Evolutionary conservation across 2,329 filamentous ascomycete genomes (phyloP), one percentile per base, ranked within the genome.

Genomic region (Falciphora oryzae): DNA sequence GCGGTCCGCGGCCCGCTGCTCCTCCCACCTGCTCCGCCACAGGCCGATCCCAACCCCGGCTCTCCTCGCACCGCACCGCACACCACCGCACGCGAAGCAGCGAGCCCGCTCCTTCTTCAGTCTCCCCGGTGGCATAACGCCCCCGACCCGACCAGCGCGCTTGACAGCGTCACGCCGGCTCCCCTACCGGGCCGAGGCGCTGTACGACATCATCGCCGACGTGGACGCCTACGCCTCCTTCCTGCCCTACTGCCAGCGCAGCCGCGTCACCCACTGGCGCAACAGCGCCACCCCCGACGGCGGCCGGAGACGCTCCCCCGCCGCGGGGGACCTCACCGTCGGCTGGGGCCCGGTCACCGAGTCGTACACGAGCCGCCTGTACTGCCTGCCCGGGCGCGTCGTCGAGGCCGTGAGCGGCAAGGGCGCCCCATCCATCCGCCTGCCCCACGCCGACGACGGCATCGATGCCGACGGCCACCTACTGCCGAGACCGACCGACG

Each of bases 151-250:
- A 31, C 61, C 69, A 75, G 75, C 91, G 93, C 73, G 85, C 80
- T 83, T 98, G 65, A 86, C 84, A 63, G 93, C 92, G 14, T 82
- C 83, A 27, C 90, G 92, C 67, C 89, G 83, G 4, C 88, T 98
- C 18, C 90, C 91, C 18, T 96, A 96, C 80, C 79, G 88, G 0
- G 80, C 87, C 38, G 72, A 77, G 5, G 81, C 86, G 1, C 87
- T 99, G 70, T 99, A 95, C 85, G 81, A 83, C 69, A 84, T 97
- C 64, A 93, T 99, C 75, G 88, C 93, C 78, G 92, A 97, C 76
- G 88, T 99, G 68, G 86, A 92, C 75, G 87, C 86, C 68, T 99
- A 99, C 84, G 81, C 84, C 53, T 75, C 81, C 69, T 99, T 98
- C 81, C 86, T 99, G n/a, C 95, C 95, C 14, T 97, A 96, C 83